Base-by-base conservation (phyloP, 495 filamentous ascomycete species). In the Annulohypoxylon bovei region DNA sequence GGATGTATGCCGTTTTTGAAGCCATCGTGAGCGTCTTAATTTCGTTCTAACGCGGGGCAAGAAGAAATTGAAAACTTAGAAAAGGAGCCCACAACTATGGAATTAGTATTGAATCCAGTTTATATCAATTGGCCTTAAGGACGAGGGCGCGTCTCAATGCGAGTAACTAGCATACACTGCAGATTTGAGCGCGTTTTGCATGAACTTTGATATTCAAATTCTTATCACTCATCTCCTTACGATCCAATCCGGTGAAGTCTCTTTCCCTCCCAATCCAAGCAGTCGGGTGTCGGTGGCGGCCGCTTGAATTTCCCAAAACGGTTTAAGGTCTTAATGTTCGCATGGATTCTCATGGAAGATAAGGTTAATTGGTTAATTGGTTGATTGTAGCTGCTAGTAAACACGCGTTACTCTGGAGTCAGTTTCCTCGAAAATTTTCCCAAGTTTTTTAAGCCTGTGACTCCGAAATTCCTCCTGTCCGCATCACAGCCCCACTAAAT, bases 1-100 rank as follows among this genome's bases (percentile, higher is more conserved):
- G 85, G 58, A 87, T 86, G 54, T 79, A 74, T 1, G 79, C 66
- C 25, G 80, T 72, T 37, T 75, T 71, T 12, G 80, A 73, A 69
- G 80, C 74, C 78, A 83, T 82, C 59, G 66, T 76, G 67, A 57
- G 58, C 28, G 18, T 18, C 33, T 49, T 22, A 46, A 16, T 30
- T 67, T 37, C 49, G 30, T 9, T 53, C 11, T 35, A 14, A 50
- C 23, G 58, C 50, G n/a, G 32, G 18, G 22, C 20, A 37, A 25
- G 37, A 35, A 27, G 30, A 56, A 35, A 49, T 16, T 16, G 25
- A 56, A 47, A 46, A n/a, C 20, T 7, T 25, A 35, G 16, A 33
- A 42, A 4, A 46, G 25, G n/a, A 47, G 22, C 33, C 32, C 6
- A 52, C 47, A 40, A 39, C 61, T 60, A 33, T 8, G 8, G 7